Evolutionary conservation across 257 asterid genomes (phyloP), one percentile per base, ranked within the genome.

Genomic region (Ilex asprella): DNA sequence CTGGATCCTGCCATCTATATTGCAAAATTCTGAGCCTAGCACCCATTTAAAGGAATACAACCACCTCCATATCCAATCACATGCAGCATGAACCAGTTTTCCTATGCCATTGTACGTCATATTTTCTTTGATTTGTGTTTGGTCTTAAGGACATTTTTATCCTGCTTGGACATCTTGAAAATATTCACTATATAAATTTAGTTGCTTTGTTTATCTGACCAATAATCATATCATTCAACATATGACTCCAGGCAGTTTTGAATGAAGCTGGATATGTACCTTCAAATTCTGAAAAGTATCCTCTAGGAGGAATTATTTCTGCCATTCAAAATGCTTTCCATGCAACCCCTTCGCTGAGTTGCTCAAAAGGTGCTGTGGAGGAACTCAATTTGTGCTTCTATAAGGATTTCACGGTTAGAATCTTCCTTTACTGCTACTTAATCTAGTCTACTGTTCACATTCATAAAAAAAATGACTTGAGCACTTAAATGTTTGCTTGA

Each of bases 271-370:
- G 99, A 55, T 89, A 89, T 79, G 87, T 85, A 60, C 88, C 94
- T 16, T 93, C 99, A 49, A 79, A 89, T 66, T 80, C 90, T 30
- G 97, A 85, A 63, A 93, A 82, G 70, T 93, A 93, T 76, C 99
- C 96, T 55, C 55, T 84, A 14, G 94, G 86, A 51, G 97, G 96
- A 60, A 71, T 93, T 65, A 75, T 83, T 68, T 54, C 95, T 64
- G 88, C 99, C 64, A 78, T 93, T 63, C 87, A 89, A 78, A 89
- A 84, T 73, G 94, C 88, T 73, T 93, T 86, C 79, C 83, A 84
- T 63, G 55, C 75, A 69, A 89, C 94, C 64, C 96, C 99, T 50
- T 86, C 78, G 73, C 16, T 89, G 54, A 64, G 75, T 65, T 93
- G 99, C 86, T 69, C 85, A 12, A 74, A 83, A 39, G 94, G 30